Evolutionary conservation across 2,329 filamentous ascomycete species (phyloP).

Genomic region (Pseudocercospora macadamiae): DNA sequence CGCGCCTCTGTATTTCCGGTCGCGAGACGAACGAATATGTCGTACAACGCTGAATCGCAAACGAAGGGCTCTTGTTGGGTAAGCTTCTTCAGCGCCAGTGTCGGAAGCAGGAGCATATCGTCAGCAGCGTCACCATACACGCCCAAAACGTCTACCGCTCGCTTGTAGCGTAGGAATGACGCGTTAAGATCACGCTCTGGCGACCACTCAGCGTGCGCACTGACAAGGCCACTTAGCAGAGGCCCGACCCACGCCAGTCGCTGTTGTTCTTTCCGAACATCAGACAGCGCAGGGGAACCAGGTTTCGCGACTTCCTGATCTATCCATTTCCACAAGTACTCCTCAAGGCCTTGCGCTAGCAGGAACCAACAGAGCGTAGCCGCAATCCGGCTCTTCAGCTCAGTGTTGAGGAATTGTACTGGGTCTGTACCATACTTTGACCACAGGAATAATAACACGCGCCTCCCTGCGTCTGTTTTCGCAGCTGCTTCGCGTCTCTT

Average conservation of each 20-base stretch:
- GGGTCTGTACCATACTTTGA: not conserved
- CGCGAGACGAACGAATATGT: not conserved
- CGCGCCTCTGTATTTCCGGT: too few species aligned
- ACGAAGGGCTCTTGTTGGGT: not conserved
- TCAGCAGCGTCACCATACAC: not conserved
- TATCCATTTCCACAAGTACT: slow-evolving; percentile 4
- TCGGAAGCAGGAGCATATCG: not conserved
- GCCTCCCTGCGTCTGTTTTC: not conserved
- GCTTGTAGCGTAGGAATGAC: not conserved
- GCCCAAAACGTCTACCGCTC: not conserved
- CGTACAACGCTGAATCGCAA: not conserved
- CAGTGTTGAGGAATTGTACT: not conserved
- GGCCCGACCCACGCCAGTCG: not conserved
- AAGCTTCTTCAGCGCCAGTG: not conserved
- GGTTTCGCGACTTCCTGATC: not conserved
- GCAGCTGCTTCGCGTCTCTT: not conserved
- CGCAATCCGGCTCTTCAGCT: not conserved
- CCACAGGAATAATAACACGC: not conserved
- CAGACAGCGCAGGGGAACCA: not conserved
- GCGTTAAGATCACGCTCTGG: not conserved
- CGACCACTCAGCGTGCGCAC: not conserved
- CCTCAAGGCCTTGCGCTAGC: slow-evolving; percentile 1
- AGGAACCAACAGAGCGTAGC: not conserved
- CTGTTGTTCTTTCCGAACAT: not conserved
- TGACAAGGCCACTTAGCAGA: not conserved